Evolutionary conservation across 495 filamentous ascomycete species (phyloP).

Genomic region (Penicillium bovifimosum): DNA sequence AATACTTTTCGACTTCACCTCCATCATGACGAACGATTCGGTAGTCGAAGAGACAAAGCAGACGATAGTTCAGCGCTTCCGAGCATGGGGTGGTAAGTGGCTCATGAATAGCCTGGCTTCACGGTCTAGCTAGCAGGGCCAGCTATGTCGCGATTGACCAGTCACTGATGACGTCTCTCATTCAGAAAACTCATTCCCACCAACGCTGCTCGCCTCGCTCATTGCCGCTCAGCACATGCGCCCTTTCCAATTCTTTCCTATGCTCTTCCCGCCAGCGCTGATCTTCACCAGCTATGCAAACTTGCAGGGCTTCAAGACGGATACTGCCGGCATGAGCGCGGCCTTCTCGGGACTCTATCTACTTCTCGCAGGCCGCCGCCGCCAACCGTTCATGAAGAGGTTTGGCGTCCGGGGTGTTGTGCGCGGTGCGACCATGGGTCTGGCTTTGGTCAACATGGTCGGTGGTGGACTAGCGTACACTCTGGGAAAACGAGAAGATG

Average conservation of each 20-base stretch:
- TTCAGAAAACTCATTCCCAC: constrained; percentile 71
- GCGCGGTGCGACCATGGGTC: constrained; percentile 63
- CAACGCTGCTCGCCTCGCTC: constrained; percentile 72
- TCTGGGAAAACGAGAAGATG: constrained; percentile 50
- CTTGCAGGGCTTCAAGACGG: constrained; percentile 68
- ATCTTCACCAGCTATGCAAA: constrained; percentile 83
- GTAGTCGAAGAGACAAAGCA: constrained; percentile 41
- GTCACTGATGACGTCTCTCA: constrained; percentile 2
- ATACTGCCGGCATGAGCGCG: constrained; percentile 76
- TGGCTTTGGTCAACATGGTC: constrained; percentile 64
- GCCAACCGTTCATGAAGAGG: constrained; percentile 52
- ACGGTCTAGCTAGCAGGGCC: not conserved
- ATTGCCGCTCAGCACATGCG: constrained; percentile 71
- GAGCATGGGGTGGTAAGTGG: constrained; percentile 69
- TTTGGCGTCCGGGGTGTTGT: constrained; percentile 65
- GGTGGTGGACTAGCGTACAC: constrained; percentile 68
- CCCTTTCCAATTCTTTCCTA: constrained; percentile 67
- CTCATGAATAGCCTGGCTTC: not conserved
- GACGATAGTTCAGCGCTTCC: constrained; percentile 46
- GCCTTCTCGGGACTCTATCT: constrained; percentile 86
- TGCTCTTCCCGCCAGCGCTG: constrained; percentile 79
- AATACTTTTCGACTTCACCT: not conserved
- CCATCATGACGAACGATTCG: constrained; percentile 26
- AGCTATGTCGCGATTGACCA: not conserved
- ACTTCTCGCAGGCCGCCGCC: constrained; percentile 64